These are phyloP conservation scores for Pseudonitzschia pungens DNA, from an alignment of 108 stramenopile species.

Conservation along the genomic window DNA sequence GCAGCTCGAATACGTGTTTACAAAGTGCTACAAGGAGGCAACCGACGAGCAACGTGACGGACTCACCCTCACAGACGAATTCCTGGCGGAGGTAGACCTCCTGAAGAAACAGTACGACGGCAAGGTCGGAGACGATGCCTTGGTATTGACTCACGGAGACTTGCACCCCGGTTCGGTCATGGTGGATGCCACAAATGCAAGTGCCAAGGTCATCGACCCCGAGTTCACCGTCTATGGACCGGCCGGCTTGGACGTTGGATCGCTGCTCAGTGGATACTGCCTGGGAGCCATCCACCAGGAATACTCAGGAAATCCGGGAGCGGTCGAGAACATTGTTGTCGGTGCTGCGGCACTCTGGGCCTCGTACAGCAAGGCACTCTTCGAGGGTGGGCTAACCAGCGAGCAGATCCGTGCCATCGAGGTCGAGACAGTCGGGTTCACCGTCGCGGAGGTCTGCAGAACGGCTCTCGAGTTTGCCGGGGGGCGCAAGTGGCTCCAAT, in stretches of 20 bases:
- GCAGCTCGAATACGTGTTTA: constrained; percentile 81
- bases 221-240: constrained; percentile 87
- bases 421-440: constrained; percentile 73
- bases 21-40: constrained; percentile 75
- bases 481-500: constrained; percentile 77
- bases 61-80: constrained; percentile 50
- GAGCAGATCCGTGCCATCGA: constrained; percentile 59
- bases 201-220: constrained; percentile 75
- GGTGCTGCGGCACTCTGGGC: constrained; percentile 55
- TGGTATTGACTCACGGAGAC: constrained; percentile 78
- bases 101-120: constrained; percentile 71
- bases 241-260: constrained; percentile 80
- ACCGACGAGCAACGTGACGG: constrained; percentile 63
- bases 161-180: constrained; percentile 84
- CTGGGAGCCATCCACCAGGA: constrained; percentile 71
- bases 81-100: constrained; percentile 59
- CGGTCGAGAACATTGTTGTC: constrained; percentile 43
- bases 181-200: constrained; percentile 40
- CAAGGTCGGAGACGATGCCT: constrained; percentile 27
- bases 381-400: constrained; percentile 29
- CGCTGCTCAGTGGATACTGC: constrained; percentile 69
- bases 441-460: constrained; percentile 72
- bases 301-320: constrained; percentile 36
- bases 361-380: constrained; percentile 44
- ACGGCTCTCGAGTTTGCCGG: constrained; percentile 79